A percentile compares a stretch with the other conserved stretches of the same genome.
These are phyloP conservation scores for Ascoidea asiatica DNA, from an alignment of 805 yeast species.

Conservation along the genomic window DNA sequence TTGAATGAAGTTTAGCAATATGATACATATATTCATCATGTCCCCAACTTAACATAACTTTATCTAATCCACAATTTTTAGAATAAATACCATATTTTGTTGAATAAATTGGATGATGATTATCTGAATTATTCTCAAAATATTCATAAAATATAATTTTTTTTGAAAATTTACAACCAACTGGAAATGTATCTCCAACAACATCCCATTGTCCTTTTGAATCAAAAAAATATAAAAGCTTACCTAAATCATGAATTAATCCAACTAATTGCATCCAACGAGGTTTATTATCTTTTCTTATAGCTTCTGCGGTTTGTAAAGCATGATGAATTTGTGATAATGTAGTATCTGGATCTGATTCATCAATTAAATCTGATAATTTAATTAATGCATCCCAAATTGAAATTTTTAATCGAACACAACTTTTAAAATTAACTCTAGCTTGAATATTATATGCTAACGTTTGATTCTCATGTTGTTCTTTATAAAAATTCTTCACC, in stretches of 20 bases:
- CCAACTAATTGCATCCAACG: slow-evolving; percentile 71
- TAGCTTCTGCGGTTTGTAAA: slow-evolving; percentile 64
- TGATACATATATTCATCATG: slow-evolving; percentile 73
- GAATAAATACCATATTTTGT: slow-evolving; percentile 56
- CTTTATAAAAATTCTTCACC: slow-evolving; percentile 51
- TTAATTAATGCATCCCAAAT: slow-evolving; percentile 60
- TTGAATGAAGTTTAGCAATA: slow-evolving; percentile 50
- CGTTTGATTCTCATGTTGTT: slow-evolving; percentile 58
- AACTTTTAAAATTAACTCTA: slow-evolving; percentile 55
- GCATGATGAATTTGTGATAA: slow-evolving; percentile 67
- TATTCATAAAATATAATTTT: slow-evolving; percentile 47
- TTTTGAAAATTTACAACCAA: slow-evolving; percentile 52
- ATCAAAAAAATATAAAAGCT: slow-evolving; percentile 53
- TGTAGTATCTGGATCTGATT: slow-evolving; percentile 66
- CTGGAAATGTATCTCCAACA: slow-evolving; percentile 69
- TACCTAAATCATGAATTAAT: slow-evolving; percentile 58
- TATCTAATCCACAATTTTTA: slow-evolving; percentile 50
- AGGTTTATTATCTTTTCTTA: slow-evolving; percentile 51
- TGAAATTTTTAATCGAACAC: slow-evolving; percentile 51
- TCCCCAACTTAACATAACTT: slow-evolving; percentile 67
- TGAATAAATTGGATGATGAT: slow-evolving; percentile 46
- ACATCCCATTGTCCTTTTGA: slow-evolving; percentile 74
- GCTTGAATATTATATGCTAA: slow-evolving; percentile 65
- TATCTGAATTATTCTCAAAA: slow-evolving; percentile 48
- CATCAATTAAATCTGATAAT: slow-evolving; percentile 50